A percentile compares a stretch with the other conserved stretches of the same genome.
Conservation (phyloP, 2,329 filamentous ascomycete genomes). For the Alternaria triticina region DNA sequence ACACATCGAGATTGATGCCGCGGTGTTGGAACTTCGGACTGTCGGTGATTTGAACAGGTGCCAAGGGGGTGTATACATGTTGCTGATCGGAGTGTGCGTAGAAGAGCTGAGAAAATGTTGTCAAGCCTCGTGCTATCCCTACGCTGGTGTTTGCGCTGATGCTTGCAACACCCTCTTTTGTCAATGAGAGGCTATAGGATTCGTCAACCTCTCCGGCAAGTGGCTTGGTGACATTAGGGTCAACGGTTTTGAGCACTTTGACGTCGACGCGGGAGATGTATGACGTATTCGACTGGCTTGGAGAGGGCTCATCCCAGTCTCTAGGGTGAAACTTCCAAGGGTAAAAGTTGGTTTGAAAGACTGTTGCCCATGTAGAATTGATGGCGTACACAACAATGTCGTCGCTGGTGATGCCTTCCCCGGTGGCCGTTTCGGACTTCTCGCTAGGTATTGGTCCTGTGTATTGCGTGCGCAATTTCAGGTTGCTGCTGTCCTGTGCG, state of each 20-base stretch:
- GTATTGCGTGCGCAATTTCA: conserved; percentile 18
- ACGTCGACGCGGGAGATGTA: conserved; percentile 68
- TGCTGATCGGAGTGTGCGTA: conserved; percentile 68
- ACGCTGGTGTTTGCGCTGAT: conserved; percentile 71
- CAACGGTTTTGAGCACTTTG: conserved; percentile 64
- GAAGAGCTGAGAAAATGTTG: conserved; percentile 81
- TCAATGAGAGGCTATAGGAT: conserved; percentile 72
- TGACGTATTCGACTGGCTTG: conserved; percentile 46
- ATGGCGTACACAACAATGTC: conserved; percentile 56
- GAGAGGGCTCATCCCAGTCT: conserved; percentile 67
- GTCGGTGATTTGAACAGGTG: conserved; percentile 76
- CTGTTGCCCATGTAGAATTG: conserved; percentile 63
- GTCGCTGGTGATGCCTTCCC: conserved; percentile 53
- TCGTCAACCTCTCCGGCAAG: conserved; percentile 72
- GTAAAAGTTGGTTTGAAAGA: conserved; percentile 73
- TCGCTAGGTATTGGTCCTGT: conserved; percentile 9
- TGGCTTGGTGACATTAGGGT: conserved; percentile 63
- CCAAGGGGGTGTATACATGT: conserved; percentile 69
- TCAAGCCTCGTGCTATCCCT: conserved; percentile 75
- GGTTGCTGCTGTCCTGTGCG: conserved; percentile 15
- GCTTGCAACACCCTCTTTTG: conserved; percentile 62
- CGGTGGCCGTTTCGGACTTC: neutral
- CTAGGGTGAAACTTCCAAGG: conserved; percentile 79
- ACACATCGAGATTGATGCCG: conserved; percentile 79
- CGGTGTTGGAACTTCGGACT: conserved; percentile 76